Evolutionary conservation across 371 early-diverging fungal species (phyloP).

Genomic region (Rhizopus microsporus): DNA sequence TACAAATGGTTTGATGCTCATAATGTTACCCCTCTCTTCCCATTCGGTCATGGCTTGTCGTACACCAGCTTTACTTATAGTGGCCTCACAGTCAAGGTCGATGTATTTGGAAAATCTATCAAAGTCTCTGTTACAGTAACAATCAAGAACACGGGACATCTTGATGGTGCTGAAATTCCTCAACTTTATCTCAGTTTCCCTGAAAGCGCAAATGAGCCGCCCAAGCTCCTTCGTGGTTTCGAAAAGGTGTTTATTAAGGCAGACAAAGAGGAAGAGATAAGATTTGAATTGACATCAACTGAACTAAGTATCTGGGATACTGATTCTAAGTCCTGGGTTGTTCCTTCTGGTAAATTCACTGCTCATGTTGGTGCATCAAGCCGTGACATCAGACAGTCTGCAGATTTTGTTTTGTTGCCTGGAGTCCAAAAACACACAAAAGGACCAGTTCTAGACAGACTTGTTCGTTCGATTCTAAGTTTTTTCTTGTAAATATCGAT

Average conservation of each 20-base stretch:
- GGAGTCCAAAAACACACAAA: too few relatives aligned
- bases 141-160: constrained; percentile 50
- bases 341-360: constrained; percentile 48
- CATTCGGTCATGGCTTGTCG: constrained; percentile 65
- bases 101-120: constrained; percentile 1
- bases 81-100: constrained; percentile 21
- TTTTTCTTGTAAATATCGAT: too few relatives aligned
- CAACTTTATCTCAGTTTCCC: constrained; percentile 64
- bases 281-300: constrained; percentile 33
- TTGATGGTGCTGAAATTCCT: constrained; percentile 58
- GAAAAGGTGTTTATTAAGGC: constrained; percentile 45
- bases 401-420: constrained; percentile 6
- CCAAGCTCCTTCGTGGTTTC: constrained; percentile 56
- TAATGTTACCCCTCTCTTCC: constrained; percentile 50
- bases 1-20: constrained; percentile 55
- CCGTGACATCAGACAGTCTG: constrained; percentile 45
- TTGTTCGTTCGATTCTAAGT: too few relatives aligned
- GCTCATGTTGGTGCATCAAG: constrained; percentile 53
- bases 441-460: too few relatives aligned
- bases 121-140: constrained; percentile 32
- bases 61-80: constrained; percentile 60
- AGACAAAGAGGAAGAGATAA: constrained; percentile 27
- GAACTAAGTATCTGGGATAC: constrained; percentile 54
- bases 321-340: constrained; percentile 32
- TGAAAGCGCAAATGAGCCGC: constrained; percentile 43